Evolutionary conservation across 306 rosid genomes (phyloP).

Genomic region (Trifolium subterraneum): DNA sequence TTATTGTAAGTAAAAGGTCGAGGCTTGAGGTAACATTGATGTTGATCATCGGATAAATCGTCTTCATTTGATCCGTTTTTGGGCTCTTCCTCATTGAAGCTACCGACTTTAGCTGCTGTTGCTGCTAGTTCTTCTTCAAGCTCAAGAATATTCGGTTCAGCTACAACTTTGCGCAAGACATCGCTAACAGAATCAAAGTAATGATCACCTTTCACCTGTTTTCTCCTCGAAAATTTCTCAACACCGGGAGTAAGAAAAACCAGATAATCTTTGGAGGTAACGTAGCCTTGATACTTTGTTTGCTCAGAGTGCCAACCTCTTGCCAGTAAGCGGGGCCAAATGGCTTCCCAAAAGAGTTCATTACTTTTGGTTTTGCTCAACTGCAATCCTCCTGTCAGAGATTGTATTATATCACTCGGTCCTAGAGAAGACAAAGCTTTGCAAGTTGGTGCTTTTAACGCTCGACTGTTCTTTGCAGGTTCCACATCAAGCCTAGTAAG

Average conservation of each 20-base stretch:
- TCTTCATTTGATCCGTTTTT: conserved; percentile 33
- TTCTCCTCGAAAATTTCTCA: neutral
- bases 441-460: conserved; percentile 39
- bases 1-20: neutral
- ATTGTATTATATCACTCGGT: neutral
- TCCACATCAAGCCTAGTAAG: conserved; percentile 45
- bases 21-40: conserved; percentile 1
- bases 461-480: conserved; percentile 56
- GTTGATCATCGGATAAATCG: neutral
- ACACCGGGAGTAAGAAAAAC: neutral
- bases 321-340: neutral
- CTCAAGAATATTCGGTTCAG: conserved; percentile 49
- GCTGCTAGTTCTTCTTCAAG: conserved; percentile 66
- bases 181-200: neutral
- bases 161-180: neutral
- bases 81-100: conserved; percentile 47
- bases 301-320: neutral
- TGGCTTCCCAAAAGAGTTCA: neutral
- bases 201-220: neutral
- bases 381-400: neutral
- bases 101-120: conserved; percentile 42
- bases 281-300: neutral
- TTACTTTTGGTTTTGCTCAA: neutral
- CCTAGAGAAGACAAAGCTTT: conserved; percentile 43
- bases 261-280: neutral